Evolutionary conservation across 805 yeast genomes (phyloP), one percentile per base, ranked within the genome.

Genomic region (Pichia sporocuriosa): DNA sequence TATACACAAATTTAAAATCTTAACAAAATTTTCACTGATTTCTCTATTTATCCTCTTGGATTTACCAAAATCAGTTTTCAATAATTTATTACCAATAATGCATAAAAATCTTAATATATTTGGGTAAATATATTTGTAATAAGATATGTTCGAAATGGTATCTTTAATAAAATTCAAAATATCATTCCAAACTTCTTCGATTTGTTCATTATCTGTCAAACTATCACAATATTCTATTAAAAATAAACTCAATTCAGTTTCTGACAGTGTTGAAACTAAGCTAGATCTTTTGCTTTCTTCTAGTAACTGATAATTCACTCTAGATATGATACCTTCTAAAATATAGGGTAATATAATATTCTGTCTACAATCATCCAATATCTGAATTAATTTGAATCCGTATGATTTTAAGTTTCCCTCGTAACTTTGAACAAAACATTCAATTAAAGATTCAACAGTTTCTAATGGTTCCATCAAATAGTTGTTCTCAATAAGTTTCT

Each of bases 321-420:
- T 63, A 9, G 77, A 64, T 19, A 61, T 55, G 25, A 82, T 67
- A 0, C 84, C 67, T 43, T 74, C 69, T 49, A 85, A 67, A 4
- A 88, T 63, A 50, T 75, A 72, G 0, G 94, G 89, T 12, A 87
- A 64, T 0, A 94, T 83, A 5, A 75, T 53, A 43, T 79, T 84
- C 0, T 95, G 84, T 48, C 84, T 75, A 7, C 95, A 83, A 0
- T 93, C 90, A 61, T 89, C 96, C 37, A 89, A 63, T 2, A 84
- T 80, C 57, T 84, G 87, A n/a, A 85, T 59, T 2, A 85, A 54
- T 49, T 80, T 82, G 51, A 51, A 25, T 13, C 47, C 41, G 1
- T 13, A 35, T 16, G 17, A 4, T 23, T 34, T 34, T 21, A 13
- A 17, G 12, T 32, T 39, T 32, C 54, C 47, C 15, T 52, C 51